Base-by-base conservation (phyloP, 2,329 filamentous ascomycete species). In the Colletotrichum sublineola region DNA sequence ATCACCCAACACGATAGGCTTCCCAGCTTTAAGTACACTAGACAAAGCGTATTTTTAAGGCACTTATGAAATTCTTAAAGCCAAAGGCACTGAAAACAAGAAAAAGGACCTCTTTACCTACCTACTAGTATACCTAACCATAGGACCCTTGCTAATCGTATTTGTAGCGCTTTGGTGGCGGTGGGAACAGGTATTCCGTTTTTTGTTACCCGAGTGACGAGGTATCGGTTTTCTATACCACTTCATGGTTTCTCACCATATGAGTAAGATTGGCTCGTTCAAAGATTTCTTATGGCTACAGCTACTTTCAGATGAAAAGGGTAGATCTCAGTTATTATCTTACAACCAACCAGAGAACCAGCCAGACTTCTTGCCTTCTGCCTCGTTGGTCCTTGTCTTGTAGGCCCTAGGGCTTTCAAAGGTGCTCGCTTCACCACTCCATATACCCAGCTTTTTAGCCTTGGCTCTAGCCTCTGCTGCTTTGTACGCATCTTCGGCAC, bases 351-450 rank as follows among this genome's bases (percentile, higher is more conserved):
- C 18, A n/a, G 61, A 63, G 40, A 68, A 48, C 73, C 70, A 73
- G 20, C 63, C 50, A 14, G 67, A 38, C 48, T 74, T 74, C 46
- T 74, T 67, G 29, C 42, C 56, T 46, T 73, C 78, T 66, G 67
- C 24, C 8, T 74, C 74, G 11, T 76, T 79, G 79, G 84, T 85
- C 64, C 87, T 81, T 9, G 81, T 91, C 86, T 99, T 99, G 83
- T 94, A 99, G 73, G 94, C 92, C 76, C 95, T 89, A 11, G 96
- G 96, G 80, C 91, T 97, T 85, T 98, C 95, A 79, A 91, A 92
- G 72, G 86, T 82, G 75, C 86, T 86, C 78, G 84, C 84, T 73
- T 89, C 89, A 42, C 88, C 86, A 60, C 88, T 86, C 96, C 96
- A 98, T 84, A 98, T 89, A 0, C 94, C 94, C 76, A 84, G 85